Base-by-base conservation (phyloP, 1,284 basidiomycete genomes). In the Boletus hoseneyae region DNA sequence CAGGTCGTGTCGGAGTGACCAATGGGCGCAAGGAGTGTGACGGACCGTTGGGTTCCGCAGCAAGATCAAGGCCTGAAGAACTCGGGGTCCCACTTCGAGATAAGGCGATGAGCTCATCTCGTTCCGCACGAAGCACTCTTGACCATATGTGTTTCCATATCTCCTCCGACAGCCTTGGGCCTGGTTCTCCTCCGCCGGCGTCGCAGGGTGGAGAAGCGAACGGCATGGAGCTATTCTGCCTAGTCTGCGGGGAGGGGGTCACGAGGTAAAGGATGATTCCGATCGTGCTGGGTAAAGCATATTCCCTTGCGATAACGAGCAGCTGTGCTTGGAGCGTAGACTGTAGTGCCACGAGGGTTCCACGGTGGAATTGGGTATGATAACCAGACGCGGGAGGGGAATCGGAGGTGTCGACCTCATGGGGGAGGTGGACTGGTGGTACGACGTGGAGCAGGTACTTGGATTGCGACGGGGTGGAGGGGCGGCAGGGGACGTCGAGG, bases 141-240 rank as follows among this genome's bases (percentile, higher is more conserved):
- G 73, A 71, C 90, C 90, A 93, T 27, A 93, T 73, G 61, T 86
- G 79, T 59, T 77, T 82, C 90, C 90, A 93, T 38, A 90, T 83
- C 34, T 87, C 86, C 52, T 93, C 90, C 32, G 87, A 87, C 38
- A 93, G 73, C 39, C 88, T 73, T 16, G 87, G 86, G 13, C 90
- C 89, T 30, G 82, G 83, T 52, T 83, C 82, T 13, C 77, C 76
- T n/a, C 57, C 60, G 18, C 66, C 56, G 54, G 66, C 57, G 10
- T 70, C 69, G 9, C 58, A 62, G 32, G 41, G 41, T 21, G 51
- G 47, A 40, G 47, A 54, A 41, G 47, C 43, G n/a, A 45, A 56
- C 44, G 51, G 48, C 32, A 51, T 39, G 9, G 54, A 52, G 33
- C 49, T 53, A 39, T 47, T 50, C 16, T 57, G 50, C 37, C 51